phyloP scores from a whole-genome alignment of 2,329 filamentous ascomycete genomes.

The Aureobasidium sp. region DNA sequence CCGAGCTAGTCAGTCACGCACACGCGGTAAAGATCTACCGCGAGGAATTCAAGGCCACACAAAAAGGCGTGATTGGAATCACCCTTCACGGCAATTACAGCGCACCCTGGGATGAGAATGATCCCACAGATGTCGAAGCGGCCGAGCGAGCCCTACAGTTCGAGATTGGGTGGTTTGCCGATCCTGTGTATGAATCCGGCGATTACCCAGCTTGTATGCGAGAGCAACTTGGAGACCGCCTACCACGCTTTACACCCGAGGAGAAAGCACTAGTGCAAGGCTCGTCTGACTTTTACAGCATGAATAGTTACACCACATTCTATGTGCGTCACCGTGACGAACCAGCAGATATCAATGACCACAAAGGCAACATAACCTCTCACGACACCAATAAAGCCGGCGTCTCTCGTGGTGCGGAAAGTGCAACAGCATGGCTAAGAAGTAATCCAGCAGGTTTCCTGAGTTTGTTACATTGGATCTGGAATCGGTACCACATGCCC shows the following conservation, averaged over 20 bases:
- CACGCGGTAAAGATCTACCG: constrained; percentile 15
- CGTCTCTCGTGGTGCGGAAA: constrained; percentile 58
- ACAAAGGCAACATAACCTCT: constrained; percentile 18
- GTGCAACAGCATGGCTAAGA: constrained; percentile 72
- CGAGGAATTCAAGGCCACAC: constrained; percentile 30
- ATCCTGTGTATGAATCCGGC: constrained; percentile 21
- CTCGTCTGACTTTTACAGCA: constrained; percentile 26
- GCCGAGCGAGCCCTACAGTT: constrained; percentile 26
- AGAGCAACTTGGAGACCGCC: constrained; percentile 25
- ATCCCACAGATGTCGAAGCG: constrained; percentile 22
- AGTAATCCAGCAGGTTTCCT: constrained; percentile 70
- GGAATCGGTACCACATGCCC: constrained; percentile 64
- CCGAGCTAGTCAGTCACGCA: constrained; percentile 17
- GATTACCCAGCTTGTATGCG: constrained; percentile 35
- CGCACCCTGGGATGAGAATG: constrained; percentile 26
- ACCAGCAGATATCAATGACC: background rate
- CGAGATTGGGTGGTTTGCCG: constrained; percentile 32
- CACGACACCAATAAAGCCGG: constrained; percentile 40
- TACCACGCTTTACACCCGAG: constrained; percentile 24
- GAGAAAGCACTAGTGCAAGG: constrained; percentile 24
- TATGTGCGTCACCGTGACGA: background rate
- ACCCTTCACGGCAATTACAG: constrained; percentile 31
- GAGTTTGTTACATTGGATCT: constrained; percentile 67
- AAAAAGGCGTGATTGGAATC: constrained; percentile 21
- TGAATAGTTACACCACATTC: constrained; percentile 31